phyloP scores from a whole-genome alignment of 2,329 filamentous ascomycete genomes.

The Sporothrix curviconia region DNA sequence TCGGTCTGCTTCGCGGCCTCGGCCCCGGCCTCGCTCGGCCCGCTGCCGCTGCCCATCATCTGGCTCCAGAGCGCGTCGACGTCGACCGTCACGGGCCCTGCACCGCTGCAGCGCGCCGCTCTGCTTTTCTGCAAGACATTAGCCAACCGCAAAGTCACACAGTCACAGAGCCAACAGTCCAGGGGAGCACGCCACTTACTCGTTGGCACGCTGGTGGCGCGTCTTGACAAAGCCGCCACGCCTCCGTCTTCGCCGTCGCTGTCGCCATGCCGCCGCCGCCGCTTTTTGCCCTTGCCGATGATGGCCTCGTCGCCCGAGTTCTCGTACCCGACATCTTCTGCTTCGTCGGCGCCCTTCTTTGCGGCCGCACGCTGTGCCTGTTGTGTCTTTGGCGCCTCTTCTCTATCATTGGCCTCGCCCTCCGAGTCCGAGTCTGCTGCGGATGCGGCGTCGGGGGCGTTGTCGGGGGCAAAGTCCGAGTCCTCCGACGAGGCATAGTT shows the following conservation, averaged over 20 bases:
- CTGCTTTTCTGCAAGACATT: slow-evolving; percentile 45
- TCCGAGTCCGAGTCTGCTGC: slow-evolving; percentile 39
- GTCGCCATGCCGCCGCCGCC: slow-evolving; percentile 36
- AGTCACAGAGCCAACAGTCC: no score
- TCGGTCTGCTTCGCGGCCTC: not conserved
- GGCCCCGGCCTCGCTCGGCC: not conserved
- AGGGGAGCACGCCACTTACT: slow-evolving; percentile 48
- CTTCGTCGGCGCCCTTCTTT: slow-evolving; percentile 28
- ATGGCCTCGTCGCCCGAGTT: slow-evolving; percentile 69
- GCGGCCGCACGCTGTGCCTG: slow-evolving; percentile 8
- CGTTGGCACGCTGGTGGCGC: slow-evolving; percentile 59
- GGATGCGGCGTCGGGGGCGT: slow-evolving; percentile 36
- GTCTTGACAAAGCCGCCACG: slow-evolving; percentile 64
- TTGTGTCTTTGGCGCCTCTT: slow-evolving; percentile 14
- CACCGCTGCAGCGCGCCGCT: slow-evolving; percentile 45
- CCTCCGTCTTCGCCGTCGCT: slow-evolving; percentile 52
- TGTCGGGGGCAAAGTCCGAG: slow-evolving; percentile 64
- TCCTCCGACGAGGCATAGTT: slow-evolving; percentile 66
- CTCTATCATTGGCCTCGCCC: slow-evolving; percentile 17
- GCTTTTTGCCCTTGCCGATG: slow-evolving; percentile 55
- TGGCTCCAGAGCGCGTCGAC: slow-evolving; percentile 65
- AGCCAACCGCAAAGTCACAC: not conserved
- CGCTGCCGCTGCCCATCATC: slow-evolving; percentile 46
- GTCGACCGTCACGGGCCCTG: slow-evolving; percentile 61
- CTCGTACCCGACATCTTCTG: slow-evolving; percentile 47